Percentiles rank a stretch among this genome's conserved stretches.
Evolutionary conservation across 1,284 basidiomycete genomes (phyloP).

Genomic region (Vanrija sp.): DNA sequence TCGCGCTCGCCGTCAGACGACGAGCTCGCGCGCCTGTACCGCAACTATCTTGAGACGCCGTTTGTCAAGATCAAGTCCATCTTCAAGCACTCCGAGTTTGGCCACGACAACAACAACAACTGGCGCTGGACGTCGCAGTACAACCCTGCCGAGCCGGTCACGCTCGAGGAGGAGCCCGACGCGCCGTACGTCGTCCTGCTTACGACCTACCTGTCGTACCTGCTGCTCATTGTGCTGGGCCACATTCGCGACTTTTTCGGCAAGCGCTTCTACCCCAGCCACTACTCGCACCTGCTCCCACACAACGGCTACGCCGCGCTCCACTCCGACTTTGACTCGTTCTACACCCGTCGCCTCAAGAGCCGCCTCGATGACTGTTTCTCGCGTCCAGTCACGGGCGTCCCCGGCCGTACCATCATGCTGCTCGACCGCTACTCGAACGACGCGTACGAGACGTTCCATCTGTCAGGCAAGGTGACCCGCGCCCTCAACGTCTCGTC

Average conservation of each 20-base stretch:
- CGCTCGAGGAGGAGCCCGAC: conserved; percentile 59
- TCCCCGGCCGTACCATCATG: conserved; percentile 88
- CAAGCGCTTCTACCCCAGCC: conserved; percentile 68
- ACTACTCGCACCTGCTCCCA: conserved; percentile 77
- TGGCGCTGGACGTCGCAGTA: conserved; percentile 49
- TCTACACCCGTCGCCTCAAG: conserved; percentile 96
- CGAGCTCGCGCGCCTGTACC: conserved; percentile 38
- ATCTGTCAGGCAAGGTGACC: conserved; percentile 73
- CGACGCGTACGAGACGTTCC: conserved; percentile 77
- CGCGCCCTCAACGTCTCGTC: conserved; percentile 94
- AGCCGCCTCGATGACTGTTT: conserved; percentile 94
- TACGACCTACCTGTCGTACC: conserved; percentile 86
- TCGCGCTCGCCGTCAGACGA: conserved; percentile 15
- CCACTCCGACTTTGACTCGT: conserved; percentile 98
- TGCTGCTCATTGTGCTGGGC: conserved; percentile 82
- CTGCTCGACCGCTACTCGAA: conserved; percentile 78
- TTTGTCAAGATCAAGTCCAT: conserved; percentile 34
- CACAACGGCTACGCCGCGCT: conserved; percentile 87
- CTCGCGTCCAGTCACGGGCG: conserved; percentile 86
- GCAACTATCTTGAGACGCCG: conserved; percentile 39
- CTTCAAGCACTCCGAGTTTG: conserved; percentile 47
- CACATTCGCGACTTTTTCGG: conserved; percentile 95
- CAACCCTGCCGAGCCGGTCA: conserved; percentile 51
- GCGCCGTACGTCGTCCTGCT: conserved; percentile 87
- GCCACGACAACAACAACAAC: conserved; percentile 45